Percentiles rank a stretch among this genome's conserved stretches.
These are phyloP conservation scores for Cardamine chenopodiifolia DNA, from an alignment of 345 rosid genomes.

Conservation along the genomic window DNA sequence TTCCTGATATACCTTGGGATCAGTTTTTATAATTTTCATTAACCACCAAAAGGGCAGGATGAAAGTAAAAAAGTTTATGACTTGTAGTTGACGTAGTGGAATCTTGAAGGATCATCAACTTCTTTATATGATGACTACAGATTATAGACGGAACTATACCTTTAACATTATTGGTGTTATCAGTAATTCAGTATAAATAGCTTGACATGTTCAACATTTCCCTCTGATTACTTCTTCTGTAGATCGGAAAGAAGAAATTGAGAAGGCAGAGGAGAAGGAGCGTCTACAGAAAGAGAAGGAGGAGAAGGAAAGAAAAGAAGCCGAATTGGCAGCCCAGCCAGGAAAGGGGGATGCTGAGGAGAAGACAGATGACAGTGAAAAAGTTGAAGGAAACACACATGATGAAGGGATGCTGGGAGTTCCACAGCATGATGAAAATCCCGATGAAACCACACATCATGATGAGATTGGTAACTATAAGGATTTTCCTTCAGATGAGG, in stretches of 20 bases:
- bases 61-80: neutral
- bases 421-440: slow-evolving; percentile 42
- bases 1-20: neutral
- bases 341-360: slow-evolving; percentile 46
- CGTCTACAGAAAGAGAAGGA: slow-evolving; percentile 74
- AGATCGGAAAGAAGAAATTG: slow-evolving; percentile 88
- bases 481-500: slow-evolving; percentile 54
- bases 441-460: slow-evolving; percentile 29
- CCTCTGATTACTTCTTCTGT: slow-evolving; percentile 32
- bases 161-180: slow-evolving; percentile 10
- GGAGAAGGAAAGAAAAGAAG: slow-evolving; percentile 69
- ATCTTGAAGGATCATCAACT: slow-evolving; percentile 2
- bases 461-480: slow-evolving; percentile 57
- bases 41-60: neutral
- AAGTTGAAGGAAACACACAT: slow-evolving; percentile 26
- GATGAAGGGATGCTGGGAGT: slow-evolving; percentile 35
- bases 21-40: neutral
- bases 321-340: slow-evolving; percentile 58
- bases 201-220: slow-evolving; percentile 14
- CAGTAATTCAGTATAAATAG: too few species aligned
- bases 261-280: slow-evolving; percentile 81
- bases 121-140: neutral
- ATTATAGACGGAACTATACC: neutral
- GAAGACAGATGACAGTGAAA: slow-evolving; percentile 48
- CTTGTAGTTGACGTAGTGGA: slow-evolving; percentile 22